A percentile compares a stretch with the other conserved stretches of the same genome.
These are phyloP conservation scores for Byssoonygena ceratinophila DNA, from an alignment of 2,329 filamentous ascomycete species.

Conservation along the genomic window DNA sequence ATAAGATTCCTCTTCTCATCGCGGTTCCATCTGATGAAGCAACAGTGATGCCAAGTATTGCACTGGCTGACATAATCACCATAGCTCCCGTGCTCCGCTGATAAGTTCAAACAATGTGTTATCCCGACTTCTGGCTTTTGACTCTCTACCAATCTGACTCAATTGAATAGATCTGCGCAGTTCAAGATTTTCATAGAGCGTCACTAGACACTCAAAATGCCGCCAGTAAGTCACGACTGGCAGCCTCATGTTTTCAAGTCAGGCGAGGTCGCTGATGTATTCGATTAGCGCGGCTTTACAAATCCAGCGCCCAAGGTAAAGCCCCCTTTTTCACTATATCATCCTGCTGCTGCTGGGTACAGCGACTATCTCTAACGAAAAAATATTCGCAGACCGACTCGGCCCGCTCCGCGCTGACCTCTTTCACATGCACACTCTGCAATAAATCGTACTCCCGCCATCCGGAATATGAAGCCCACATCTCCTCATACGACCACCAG, in stretches of 20 bases:
- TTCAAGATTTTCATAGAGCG: too few species aligned
- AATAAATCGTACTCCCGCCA: constrained; percentile 89
- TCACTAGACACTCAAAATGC: constrained; percentile 36
- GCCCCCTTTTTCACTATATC: too few species aligned
- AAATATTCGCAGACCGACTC: constrained; percentile 42
- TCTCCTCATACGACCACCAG: constrained; percentile 87
- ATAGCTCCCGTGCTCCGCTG: too few species aligned
- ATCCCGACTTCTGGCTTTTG: too few species aligned
- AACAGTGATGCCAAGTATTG: neutral
- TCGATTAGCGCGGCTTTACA: constrained; percentile 37
- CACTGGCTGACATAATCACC: neutral
- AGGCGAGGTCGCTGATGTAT: constrained; percentile 1
- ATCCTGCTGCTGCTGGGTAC: too few species aligned
- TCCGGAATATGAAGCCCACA: constrained; percentile 92
- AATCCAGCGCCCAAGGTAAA: constrained; percentile 39
- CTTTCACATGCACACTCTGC: constrained; percentile 79
- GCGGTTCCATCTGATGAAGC: too few species aligned
- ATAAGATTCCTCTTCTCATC: too few species aligned
- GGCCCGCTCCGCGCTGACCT: constrained; percentile 64
- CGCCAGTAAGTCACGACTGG: constrained; percentile 41
- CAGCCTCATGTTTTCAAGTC: neutral
- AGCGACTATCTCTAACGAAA: too few species aligned
- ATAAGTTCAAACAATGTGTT: too few species aligned
- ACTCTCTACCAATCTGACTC: too few species aligned
- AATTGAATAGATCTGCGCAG: too few species aligned